Base-by-base conservation (phyloP, 2,329 filamentous ascomycete genomes). In the Macrophomina pseudophaseolina region DNA sequence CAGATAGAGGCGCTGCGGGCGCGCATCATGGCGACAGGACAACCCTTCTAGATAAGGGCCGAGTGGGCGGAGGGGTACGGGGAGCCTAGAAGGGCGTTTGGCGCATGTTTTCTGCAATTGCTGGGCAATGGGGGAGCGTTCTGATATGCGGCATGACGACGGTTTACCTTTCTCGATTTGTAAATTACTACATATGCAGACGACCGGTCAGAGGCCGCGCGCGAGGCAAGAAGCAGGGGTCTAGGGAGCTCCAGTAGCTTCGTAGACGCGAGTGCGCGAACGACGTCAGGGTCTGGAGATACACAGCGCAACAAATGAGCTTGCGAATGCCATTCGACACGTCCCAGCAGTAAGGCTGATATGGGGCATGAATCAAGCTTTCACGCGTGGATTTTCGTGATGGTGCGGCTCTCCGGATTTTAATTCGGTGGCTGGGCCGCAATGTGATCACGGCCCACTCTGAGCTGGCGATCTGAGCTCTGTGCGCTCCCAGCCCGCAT, bases 1-100 rank as follows among this genome's bases (percentile, higher is more conserved):
- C 93, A 97, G 78, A 90, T 98, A 65, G 86, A 97, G 81, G 84
- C 89, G 44, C 81, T 97, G 66, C 85, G 93, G 65, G 88, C 90
- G 70, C 85, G 86, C 65, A 84, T 92, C 72, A 82, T 75, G 73
- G 69, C 65, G 30, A 54, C 58, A 32, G 74, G 74, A 18, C 49
- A 54, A 18, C 56, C 53, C 18, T 66, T 66, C 54, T 66, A 53
- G 62, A 60, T n/a, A 48, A 23, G 38, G 40, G 16, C 51, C 51
- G 62, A 53, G 30, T 11, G 38, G 62, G 16, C 9, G n/a, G 49
- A 38, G 46, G 33, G 23, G 14, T 46, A 46, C 33, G 8, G 40
- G 44, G 7, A 38, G 52, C 51, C 42, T 44, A 65, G 63, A 65
- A 18, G 52, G 63, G 63, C 63, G 63, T 65, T 65, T 65, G 63